These are phyloP conservation scores for Carex pumila DNA, from an alignment of 176 grass and related monocot species.

Conservation along the genomic window DNA sequence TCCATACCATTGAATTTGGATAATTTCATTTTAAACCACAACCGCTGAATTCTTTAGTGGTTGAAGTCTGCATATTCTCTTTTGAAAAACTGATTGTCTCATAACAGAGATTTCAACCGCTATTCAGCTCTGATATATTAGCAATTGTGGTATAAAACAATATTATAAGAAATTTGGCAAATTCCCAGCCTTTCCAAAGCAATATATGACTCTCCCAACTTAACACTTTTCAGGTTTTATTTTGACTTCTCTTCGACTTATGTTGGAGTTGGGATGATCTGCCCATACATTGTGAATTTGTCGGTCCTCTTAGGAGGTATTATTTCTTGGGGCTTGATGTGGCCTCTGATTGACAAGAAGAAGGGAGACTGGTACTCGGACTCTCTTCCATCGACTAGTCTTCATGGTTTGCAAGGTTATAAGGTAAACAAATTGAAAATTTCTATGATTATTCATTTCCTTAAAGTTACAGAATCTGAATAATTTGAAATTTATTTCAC, in stretches of 20 bases:
- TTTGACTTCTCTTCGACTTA: constrained; percentile 91
- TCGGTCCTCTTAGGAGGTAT: constrained; percentile 70
- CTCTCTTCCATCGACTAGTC: background rate
- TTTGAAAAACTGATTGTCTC: too few species aligned
- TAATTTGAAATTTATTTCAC: background rate
- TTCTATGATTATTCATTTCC: background rate
- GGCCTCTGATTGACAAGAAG: constrained; percentile 65
- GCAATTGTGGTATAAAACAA: too few species aligned
- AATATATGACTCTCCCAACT: background rate
- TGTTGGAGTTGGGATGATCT: constrained; percentile 87
- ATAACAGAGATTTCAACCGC: too few species aligned
- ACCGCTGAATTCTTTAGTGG: too few species aligned
- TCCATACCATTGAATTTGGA: too few species aligned
- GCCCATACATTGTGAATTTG: constrained; percentile 69
- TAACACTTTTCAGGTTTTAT: constrained; percentile 43
- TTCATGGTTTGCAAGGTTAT: constrained; percentile 62
- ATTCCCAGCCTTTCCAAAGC: background rate
- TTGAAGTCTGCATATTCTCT: too few species aligned
- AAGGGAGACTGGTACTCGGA: constrained; percentile 36
- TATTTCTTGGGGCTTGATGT: constrained; percentile 87
- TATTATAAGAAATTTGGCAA: too few species aligned
- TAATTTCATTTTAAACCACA: too few species aligned
- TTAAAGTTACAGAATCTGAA: background rate
- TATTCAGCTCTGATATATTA: too few species aligned
- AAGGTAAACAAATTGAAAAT: constrained; percentile 29